Evolutionary conservation across 441 rosid genomes (phyloP), one percentile per base, ranked within the genome.

Genomic region (Geranium incanum): DNA sequence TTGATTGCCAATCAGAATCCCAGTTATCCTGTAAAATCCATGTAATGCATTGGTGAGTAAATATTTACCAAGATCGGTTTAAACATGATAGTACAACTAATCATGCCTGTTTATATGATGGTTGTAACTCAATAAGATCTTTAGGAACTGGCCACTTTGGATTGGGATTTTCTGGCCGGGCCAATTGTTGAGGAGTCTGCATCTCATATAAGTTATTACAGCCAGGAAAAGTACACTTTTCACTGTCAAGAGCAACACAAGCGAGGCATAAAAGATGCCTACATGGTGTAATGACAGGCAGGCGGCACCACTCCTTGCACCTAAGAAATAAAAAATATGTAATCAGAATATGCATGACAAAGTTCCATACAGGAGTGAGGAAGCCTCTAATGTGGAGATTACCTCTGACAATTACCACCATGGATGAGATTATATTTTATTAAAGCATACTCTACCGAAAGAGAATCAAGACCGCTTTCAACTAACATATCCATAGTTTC

Each of bases 1-100:
- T 95, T 68, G 96, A 92, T 74, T 87, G 90, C 99, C 99, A 95
- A 81, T 92, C 99, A 28, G 99, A 91, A 84, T 92, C 74, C 99
- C 99, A 94, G 75, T 87, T 85, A 83, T 94, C 99, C 99, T 94
- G 84, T 68, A 39, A 79, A 65, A 68, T 77, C 23, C 81, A 80
- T 16, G 28, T 5, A 57, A 57, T 57, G 63, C 63, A 57, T 57
- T 57, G 63, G 2, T 57, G 6, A 57, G 63, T 8, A 18, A 57
- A 16, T 18, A 16, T 57, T 16, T 15, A 57, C 23, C 6, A 28
- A 59, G 13, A 65, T n/a, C 6, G 23, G 37, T 23, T 5, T 11
- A 6, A 6, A 13, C 7, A 52, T 19, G 15, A 52, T 21, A n/a
- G 7, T 19, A 38, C 33, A 66, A 36, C 9, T 66, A 60, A 72